Evolutionary conservation across 139 green algal genomes (phyloP), one percentile per base, ranked within the genome.

Genomic region (Asterochloris sp.): DNA sequence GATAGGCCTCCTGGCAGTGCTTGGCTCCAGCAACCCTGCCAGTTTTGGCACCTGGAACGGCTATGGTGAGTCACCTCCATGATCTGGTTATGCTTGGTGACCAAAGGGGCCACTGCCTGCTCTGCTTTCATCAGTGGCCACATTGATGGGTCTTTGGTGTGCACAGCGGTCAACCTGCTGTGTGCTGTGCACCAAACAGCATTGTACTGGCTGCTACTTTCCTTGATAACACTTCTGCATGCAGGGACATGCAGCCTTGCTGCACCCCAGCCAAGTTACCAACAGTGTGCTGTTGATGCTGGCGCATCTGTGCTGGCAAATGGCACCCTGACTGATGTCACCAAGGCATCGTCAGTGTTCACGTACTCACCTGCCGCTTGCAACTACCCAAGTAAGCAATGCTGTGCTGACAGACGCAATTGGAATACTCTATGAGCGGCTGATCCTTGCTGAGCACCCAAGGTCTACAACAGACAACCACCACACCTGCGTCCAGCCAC

Each of bases 351-450:
- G 27, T 61, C 67, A 26, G 79, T 68, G 6, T 86, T 80, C 83
- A 81, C 61, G 13, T 86, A 78, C 78, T 83, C 77, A 13, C 38
- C 23, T 19, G 47, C 78, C 12, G 66, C 62, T 28, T 86, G 83
- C 78, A 86, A 71, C 78, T 86, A 86, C 62, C 24, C 69, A 76
- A 86, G 83, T 86, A 78, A 79, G 69, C 54, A 23, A 47, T 27
- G 47, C 68, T 21, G 12, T 17, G 38, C 38, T 54, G 38, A 54
- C 38, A 54, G 38, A 54, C 6, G 38, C 38, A 6, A 6, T 54
- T 6, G 38, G 6, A 54, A 6, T 6, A 54, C 38, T 54, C 6
- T 2, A 54, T 54, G 38, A 10, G 38, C 38, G n/a, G 2, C 38
- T 6, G 38, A 54, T 54, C 38, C 6, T 54, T 54, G 38, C 38